A percentile compares a stretch with the other conserved stretches of the same genome.
These are phyloP conservation scores for Diplocarpon rosae DNA, from an alignment of 2,329 filamentous ascomycete species.

Conservation along the genomic window DNA sequence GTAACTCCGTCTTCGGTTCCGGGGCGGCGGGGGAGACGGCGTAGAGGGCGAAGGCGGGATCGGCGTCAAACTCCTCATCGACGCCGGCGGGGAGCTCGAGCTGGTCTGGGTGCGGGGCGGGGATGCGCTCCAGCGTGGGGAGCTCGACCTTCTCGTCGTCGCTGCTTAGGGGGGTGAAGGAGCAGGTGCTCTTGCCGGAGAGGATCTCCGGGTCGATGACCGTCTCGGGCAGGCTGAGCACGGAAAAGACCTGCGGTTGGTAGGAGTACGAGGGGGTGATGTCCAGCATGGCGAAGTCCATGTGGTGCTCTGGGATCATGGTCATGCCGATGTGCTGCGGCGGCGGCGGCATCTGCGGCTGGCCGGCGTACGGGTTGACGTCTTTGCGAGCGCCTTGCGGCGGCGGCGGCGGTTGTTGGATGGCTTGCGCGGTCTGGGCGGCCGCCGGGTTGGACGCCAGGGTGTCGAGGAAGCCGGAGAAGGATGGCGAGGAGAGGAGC, in stretches of 20 bases:
- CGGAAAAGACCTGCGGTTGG: constrained; percentile 63
- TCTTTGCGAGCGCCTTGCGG: constrained; percentile 52
- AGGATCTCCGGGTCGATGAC: constrained; percentile 49
- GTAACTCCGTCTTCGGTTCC: constrained; percentile 26
- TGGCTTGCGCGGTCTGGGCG: constrained; percentile 26
- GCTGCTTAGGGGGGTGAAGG: constrained; percentile 33
- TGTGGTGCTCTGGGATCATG: constrained; percentile 63
- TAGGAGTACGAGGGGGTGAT: constrained; percentile 48
- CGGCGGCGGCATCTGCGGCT: constrained; percentile 37
- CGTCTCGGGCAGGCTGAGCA: constrained; percentile 50
- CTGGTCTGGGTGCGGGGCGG: constrained; percentile 15
- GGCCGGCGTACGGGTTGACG: constrained; percentile 45
- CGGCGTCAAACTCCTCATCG: constrained; percentile 50
- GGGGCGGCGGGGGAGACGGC: constrained; percentile 26
- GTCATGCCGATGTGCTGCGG: constrained; percentile 65
- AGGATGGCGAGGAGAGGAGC: constrained; percentile 69
- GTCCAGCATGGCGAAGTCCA: constrained; percentile 65
- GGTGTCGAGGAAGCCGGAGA: constrained; percentile 69
- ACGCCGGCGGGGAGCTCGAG: constrained; percentile 24
- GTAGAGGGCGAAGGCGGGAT: constrained; percentile 52
- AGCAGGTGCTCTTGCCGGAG: constrained; percentile 60
- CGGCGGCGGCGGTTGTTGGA: constrained; percentile 29
- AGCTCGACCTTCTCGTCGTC: constrained; percentile 39
- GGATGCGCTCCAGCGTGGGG: constrained; percentile 35
- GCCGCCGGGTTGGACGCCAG: constrained; percentile 49